phyloP scores from a whole-genome alignment of 257 asterid species.

The Hygrophila difformis region DNA sequence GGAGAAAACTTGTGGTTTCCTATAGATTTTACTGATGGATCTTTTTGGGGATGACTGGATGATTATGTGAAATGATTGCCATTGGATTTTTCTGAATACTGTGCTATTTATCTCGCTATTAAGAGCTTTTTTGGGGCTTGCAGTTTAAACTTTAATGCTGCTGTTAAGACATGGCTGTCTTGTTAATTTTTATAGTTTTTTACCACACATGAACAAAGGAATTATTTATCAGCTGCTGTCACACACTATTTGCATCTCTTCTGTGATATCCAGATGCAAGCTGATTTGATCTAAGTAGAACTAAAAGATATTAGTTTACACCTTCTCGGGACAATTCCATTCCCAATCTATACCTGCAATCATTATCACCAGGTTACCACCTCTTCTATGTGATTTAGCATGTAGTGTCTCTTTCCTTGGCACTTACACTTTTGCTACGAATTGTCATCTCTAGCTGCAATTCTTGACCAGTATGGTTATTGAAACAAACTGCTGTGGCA shows the following conservation, averaged over 20 bases:
- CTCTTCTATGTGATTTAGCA: neutral
- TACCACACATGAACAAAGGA: too few relatives aligned
- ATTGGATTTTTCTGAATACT: too few relatives aligned
- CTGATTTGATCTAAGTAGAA: too few relatives aligned
- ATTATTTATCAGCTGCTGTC: neutral
- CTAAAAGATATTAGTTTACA: too few relatives aligned
- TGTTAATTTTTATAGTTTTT: neutral
- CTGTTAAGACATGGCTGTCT: neutral
- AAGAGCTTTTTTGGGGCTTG: neutral
- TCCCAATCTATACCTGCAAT: neutral
- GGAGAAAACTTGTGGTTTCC: neutral
- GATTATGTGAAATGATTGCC: neutral
- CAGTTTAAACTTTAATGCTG: neutral
- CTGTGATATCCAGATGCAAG: neutral
- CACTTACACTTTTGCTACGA: neutral
- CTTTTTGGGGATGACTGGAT: neutral
- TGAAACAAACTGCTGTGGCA: too few relatives aligned
- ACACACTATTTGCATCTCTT: neutral
- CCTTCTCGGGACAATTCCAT: neutral
- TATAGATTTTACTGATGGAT: too few relatives aligned
- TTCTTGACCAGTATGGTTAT: too few relatives aligned
- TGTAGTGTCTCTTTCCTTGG: neutral
- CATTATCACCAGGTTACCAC: too few relatives aligned
- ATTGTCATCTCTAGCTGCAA: neutral
- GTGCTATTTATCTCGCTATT: too few relatives aligned